Percentiles rank a stretch among this genome's conserved stretches.
Evolutionary conservation across 805 yeast genomes (phyloP).

Genomic region (Monosporozyma aquatica): DNA sequence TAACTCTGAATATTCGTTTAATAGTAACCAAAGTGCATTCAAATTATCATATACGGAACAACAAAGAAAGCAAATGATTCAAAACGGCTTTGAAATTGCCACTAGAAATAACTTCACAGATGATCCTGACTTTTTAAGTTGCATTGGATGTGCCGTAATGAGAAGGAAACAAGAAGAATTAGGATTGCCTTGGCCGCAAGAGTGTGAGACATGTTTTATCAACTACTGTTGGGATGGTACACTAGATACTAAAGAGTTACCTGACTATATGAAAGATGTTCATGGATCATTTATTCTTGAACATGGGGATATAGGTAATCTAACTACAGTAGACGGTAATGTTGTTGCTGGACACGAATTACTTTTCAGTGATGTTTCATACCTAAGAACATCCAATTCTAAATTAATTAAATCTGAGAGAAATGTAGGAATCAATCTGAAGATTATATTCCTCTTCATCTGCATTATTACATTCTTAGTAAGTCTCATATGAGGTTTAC

Average conservation of each 20-base stretch:
- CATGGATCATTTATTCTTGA: conserved; percentile 14
- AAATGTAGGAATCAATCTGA: conserved; percentile 6
- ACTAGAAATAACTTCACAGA: conserved; percentile 58
- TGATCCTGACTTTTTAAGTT: conserved; percentile 60
- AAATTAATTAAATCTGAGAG: conserved; percentile 4
- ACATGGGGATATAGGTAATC: conserved; percentile 6
- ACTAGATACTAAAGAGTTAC: conserved; percentile 30
- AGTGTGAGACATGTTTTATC: conserved; percentile 64
- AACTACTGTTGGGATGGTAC: conserved; percentile 58
- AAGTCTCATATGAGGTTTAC: conserved; percentile 8
- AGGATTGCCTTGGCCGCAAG: conserved; percentile 48
- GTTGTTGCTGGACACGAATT: background rate
- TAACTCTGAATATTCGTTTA: conserved; percentile 55
- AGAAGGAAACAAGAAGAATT: conserved; percentile 68
- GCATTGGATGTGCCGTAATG: conserved; percentile 76
- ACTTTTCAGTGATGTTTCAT: conserved; percentile 5
- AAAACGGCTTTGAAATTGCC: conserved; percentile 66
- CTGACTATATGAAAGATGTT: conserved; percentile 11
- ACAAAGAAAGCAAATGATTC: conserved; percentile 51
- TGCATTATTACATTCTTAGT: conserved; percentile 10
- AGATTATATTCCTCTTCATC: conserved; percentile 8
- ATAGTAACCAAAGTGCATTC: conserved; percentile 67
- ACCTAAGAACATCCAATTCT: conserved; percentile 9
- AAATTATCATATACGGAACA: conserved; percentile 51
- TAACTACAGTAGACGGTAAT: background rate